These are phyloP conservation scores for Metarhizium humberi DNA, from an alignment of 2,329 filamentous ascomycete genomes.

Conservation along the genomic window DNA sequence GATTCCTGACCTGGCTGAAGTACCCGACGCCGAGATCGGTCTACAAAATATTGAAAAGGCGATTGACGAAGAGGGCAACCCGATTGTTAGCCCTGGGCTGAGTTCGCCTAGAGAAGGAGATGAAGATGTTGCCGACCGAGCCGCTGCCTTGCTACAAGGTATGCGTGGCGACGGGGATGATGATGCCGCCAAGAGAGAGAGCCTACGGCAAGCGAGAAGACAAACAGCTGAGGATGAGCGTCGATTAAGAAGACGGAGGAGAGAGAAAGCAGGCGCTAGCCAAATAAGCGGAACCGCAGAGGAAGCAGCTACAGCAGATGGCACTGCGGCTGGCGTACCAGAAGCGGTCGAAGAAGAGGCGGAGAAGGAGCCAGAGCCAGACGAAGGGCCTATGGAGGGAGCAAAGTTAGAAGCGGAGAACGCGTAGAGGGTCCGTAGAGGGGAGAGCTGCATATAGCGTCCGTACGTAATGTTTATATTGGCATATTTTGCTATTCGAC, in stretches of 20 bases:
- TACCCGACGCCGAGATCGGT: constrained; percentile 42
- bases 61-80: constrained; percentile 38
- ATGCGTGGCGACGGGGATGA: constrained; percentile 59
- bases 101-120: constrained; percentile 37
- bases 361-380: constrained; percentile 1
- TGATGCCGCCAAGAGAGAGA: constrained; percentile 44
- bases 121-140: constrained; percentile 76
- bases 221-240: constrained; percentile 76
- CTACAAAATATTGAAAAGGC: constrained; percentile 24
- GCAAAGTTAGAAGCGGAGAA: constrained; percentile 9
- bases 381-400: background rate
- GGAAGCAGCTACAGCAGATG: constrained; percentile 10
- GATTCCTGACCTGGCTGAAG: constrained; percentile 62
- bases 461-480: constrained; percentile 29
- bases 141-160: constrained; percentile 74
- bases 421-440: constrained; percentile 1
- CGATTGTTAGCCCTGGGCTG: constrained; percentile 39
- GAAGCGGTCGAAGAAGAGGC: constrained; percentile 5
- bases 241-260: constrained; percentile 53
- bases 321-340: constrained; percentile 4
- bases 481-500: background rate
- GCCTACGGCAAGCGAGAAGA: constrained; percentile 49
- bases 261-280: constrained; percentile 46
- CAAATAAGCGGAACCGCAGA: constrained; percentile 16
- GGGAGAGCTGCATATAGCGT: constrained; percentile 13